A percentile compares a stretch with the other conserved stretches of the same genome.
Conservation (phyloP, 108 stramenopile genomes). For the Pseudonitzschia pungens region DNA sequence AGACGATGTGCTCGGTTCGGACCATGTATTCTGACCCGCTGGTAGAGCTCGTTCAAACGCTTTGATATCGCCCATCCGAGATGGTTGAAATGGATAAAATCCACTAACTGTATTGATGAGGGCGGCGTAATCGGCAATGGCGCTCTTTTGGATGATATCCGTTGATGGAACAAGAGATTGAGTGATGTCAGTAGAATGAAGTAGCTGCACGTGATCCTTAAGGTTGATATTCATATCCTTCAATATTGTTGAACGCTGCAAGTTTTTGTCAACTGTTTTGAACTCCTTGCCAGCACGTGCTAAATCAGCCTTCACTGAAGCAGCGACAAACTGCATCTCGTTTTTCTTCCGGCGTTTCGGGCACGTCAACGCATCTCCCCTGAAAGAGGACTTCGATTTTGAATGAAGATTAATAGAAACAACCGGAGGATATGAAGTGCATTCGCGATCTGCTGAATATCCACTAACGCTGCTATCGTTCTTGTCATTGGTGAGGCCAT, state of each 20-base stretch:
- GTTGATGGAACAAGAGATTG: constrained; percentile 1
- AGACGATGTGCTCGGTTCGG: constrained; percentile 13
- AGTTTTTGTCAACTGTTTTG: constrained; percentile 12
- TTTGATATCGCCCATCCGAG: background rate
- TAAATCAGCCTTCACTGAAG: constrained; percentile 21
- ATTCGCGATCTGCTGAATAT: constrained; percentile 31
- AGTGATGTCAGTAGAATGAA: constrained; percentile 3
- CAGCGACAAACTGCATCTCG: constrained; percentile 32
- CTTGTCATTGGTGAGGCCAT: constrained; percentile 6
- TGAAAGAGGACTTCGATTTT: background rate
- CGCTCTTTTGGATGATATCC: background rate
- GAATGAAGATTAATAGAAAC: constrained; percentile 28
- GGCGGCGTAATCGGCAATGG: background rate
- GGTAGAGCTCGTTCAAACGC: background rate
- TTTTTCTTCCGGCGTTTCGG: constrained; percentile 35
- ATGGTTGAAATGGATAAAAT: background rate
- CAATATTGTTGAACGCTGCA: constrained; percentile 9
- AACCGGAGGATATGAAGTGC: constrained; percentile 20
- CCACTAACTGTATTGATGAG: constrained; percentile 1
- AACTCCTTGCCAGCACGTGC: constrained; percentile 29
- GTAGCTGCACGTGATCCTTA: constrained; percentile 2
- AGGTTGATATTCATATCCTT: constrained; percentile 5
- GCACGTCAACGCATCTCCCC: constrained; percentile 13
- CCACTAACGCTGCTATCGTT: constrained; percentile 26
- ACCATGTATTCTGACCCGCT: background rate